Evolutionary conservation across 768 basidiomycete genomes (phyloP).

Genomic region (Tubosaeta sp.): DNA sequence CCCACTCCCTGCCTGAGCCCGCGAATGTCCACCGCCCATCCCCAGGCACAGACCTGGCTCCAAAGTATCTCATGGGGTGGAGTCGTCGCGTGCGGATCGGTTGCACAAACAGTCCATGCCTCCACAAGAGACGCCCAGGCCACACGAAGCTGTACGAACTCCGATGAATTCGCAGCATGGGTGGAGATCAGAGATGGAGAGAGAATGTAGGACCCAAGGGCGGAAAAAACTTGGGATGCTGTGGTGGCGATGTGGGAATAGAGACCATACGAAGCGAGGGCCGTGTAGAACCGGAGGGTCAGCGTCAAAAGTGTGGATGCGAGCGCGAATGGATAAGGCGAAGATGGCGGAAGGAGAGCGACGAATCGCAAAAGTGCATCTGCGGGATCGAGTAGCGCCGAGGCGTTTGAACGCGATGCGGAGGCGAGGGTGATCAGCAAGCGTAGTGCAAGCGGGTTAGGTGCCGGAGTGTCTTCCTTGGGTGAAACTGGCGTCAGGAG

Average conservation of each 20-base stretch:
- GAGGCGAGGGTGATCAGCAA: conserved; percentile 53
- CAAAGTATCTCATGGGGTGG: conserved; percentile 86
- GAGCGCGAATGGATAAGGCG: conserved; percentile 33
- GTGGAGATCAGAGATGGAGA: conserved; percentile 29
- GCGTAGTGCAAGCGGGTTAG: conserved; percentile 48
- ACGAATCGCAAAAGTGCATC: conserved; percentile 74
- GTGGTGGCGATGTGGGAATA: conserved; percentile 64
- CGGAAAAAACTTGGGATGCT: conserved; percentile 51
- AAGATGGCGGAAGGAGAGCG: conserved; percentile 46
- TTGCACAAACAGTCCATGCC: conserved; percentile 76
- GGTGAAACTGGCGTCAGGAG: conserved; percentile 50
- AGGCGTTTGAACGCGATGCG: conserved; percentile 68
- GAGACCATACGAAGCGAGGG: conserved; percentile 75
- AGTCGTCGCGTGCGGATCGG: conserved; percentile 86
- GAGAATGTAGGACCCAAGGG: conserved; percentile 45
- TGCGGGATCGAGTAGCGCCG: conserved; percentile 47
- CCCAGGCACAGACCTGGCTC: conserved; percentile 81
- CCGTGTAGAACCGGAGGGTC: conserved; percentile 60
- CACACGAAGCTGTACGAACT: conserved; percentile 29
- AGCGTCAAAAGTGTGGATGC: conserved; percentile 46
- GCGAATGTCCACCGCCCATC: conserved; percentile 62
- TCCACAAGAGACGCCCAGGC: conserved; percentile 61
- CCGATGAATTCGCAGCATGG: not conserved
- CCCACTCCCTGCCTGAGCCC: conserved; percentile 35
- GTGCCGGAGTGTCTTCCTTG: conserved; percentile 28